phyloP scores from a whole-genome alignment of 768 basidiomycete species.

The Austroboletus eburneus region DNA sequence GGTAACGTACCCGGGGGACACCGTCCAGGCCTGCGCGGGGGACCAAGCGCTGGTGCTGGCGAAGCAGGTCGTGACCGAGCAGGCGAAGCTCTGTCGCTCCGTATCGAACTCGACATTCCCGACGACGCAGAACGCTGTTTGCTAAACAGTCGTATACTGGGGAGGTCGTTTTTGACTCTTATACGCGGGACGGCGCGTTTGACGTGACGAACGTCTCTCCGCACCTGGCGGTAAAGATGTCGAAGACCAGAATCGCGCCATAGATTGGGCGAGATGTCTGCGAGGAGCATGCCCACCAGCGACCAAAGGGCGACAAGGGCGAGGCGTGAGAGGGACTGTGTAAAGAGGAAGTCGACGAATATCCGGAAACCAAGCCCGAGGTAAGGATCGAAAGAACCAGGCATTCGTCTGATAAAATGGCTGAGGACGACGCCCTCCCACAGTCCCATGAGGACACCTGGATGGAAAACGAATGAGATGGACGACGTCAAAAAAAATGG shows the following conservation, averaged over 20 bases:
- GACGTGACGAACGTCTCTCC: constrained; percentile 32
- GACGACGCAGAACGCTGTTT: constrained; percentile 8
- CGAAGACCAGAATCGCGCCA: constrained; percentile 41
- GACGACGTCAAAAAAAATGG: background rate
- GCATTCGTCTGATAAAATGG: constrained; percentile 67
- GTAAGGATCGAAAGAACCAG: constrained; percentile 64
- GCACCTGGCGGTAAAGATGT: constrained; percentile 34
- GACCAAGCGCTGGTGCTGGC: constrained; percentile 11
- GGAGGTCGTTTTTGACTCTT: constrained; percentile 30
- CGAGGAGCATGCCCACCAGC: constrained; percentile 46
- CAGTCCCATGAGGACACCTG: constrained; percentile 65
- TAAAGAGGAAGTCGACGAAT: constrained; percentile 66
- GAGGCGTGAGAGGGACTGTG: constrained; percentile 47
- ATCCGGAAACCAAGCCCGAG: constrained; percentile 65
- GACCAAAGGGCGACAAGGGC: constrained; percentile 52
- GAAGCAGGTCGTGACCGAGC: constrained; percentile 22
- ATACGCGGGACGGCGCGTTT: constrained; percentile 29
- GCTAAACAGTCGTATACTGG: constrained; percentile 26
- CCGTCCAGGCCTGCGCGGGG: constrained; percentile 21
- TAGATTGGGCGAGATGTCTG: constrained; percentile 46
- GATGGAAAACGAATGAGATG: constrained; percentile 4
- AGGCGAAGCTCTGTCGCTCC: constrained; percentile 29
- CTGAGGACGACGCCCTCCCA: constrained; percentile 77
- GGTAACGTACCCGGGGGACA: constrained; percentile 29
- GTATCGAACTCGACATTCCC: constrained; percentile 20